These are phyloP conservation scores for Lepidium didymum DNA, from an alignment of 345 rosid genomes.

Conservation along the genomic window DNA sequence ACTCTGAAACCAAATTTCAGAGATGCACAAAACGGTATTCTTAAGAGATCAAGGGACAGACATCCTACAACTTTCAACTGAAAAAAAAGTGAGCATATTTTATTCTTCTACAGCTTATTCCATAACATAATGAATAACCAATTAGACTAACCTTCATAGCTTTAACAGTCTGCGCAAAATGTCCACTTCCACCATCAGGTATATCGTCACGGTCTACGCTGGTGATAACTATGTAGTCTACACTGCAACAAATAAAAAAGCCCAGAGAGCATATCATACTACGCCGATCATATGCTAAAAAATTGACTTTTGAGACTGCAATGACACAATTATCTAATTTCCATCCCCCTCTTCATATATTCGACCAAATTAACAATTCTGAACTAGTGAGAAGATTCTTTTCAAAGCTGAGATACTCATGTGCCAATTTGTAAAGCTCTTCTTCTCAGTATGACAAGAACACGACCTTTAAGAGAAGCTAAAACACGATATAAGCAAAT, in stretches of 20 bases:
- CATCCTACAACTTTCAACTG: not conserved
- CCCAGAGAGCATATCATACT: not conserved
- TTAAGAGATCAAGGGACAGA: not conserved
- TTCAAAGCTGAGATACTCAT: not conserved
- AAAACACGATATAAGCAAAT: not conserved
- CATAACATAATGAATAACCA: not conserved
- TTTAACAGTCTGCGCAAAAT: conserved; percentile 87
- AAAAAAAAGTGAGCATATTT: not conserved
- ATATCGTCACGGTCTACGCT: conserved; percentile 98
- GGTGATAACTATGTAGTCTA: conserved; percentile 93
- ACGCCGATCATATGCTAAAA: not conserved
- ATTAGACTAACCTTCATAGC: conserved; percentile 68
- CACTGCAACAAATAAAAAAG: conserved; percentile 40
- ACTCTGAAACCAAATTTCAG: not conserved
- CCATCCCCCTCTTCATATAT: not conserved
- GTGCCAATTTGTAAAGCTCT: not conserved
- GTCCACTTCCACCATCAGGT: conserved; percentile 98
- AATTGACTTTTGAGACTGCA: not conserved
- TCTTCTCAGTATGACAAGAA: not conserved
- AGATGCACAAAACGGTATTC: not conserved
- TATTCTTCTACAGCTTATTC: not conserved
- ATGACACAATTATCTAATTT: not conserved
- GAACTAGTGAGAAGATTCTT: not conserved
- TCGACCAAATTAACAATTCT: not conserved
- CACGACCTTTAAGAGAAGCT: not conserved